A percentile compares a stretch with the other conserved stretches of the same genome.
Conservation (phyloP, 108 stramenopile genomes). For the Nitzschia sp. region DNA sequence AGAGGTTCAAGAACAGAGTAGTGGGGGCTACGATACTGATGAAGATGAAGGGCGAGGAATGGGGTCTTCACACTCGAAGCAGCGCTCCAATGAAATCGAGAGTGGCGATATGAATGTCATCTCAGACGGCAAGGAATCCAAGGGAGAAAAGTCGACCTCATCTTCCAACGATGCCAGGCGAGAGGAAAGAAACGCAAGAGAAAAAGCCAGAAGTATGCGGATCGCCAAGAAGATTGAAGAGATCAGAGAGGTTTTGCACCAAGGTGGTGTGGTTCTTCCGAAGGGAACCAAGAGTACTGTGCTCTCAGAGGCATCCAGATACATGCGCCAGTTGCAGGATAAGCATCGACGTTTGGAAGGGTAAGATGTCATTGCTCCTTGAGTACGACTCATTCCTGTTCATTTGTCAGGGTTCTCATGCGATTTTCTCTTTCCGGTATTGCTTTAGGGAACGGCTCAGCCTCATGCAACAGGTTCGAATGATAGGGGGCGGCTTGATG, state of each 20-base stretch:
- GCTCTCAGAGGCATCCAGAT: constrained; percentile 83
- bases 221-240: constrained; percentile 85
- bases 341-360: constrained; percentile 81
- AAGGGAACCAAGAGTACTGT: constrained; percentile 89
- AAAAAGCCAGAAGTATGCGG: constrained; percentile 86
- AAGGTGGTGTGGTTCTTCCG: constrained; percentile 86
- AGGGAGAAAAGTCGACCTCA: constrained; percentile 29
- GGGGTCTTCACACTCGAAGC: background rate
- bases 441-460: constrained; percentile 54
- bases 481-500: constrained; percentile 73
- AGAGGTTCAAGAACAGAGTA: background rate
- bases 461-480: constrained; percentile 80
- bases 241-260: constrained; percentile 64
- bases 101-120: background rate
- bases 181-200: constrained; percentile 84
- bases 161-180: constrained; percentile 50
- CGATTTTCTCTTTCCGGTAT: background rate
- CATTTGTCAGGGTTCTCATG: too few species aligned
- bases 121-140: constrained; percentile 3
- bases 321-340: constrained; percentile 86
- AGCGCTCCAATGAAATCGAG: background rate
- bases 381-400: too few species aligned
- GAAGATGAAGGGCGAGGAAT: constrained; percentile 31
- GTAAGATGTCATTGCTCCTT: constrained; percentile 40
- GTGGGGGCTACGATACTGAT: constrained; percentile 40